Base-by-base conservation (phyloP, 225 moss, liverwort and hornwort species). In the Climacium dendroides region DNA sequence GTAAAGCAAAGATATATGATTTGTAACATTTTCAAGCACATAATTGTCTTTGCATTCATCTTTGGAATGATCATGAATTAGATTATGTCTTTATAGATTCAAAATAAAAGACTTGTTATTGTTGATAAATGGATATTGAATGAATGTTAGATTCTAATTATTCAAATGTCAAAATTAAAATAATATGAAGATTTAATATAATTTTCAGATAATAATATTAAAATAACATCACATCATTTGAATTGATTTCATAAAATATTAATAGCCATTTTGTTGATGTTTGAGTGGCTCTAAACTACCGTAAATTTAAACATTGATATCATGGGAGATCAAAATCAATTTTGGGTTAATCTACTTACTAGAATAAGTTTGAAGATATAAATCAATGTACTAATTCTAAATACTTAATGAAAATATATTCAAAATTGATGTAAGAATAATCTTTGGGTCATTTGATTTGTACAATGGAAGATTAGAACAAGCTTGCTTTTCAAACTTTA, bases 241-340 rank as follows among this genome's bases (percentile, higher is more conserved):
- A 70, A 70, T 70, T 41, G 8, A 25, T 70, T 41, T 70, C 13
- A 24, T 24, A 24, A 24, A 37, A 4, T 23, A 8, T 14, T 70
- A 70, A 43, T 26, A 70, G 5, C 4, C 43, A 43, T 71, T 41
- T 43, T 2, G 2, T 43, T 43, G 8, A 71, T 26, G 26, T 9
- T 71, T 43, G 0, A 9, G 3, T 22, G 7, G 9, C 5, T 5
- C 5, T 28, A 26, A 32, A 23, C 0, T 0, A 1, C 19, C 5
- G 39, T 69, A 13, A 71, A 43, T 71, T 25, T 25, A 43, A 26
- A 26, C 9, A 43, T 43, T 43, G 4, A 43, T 43, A 5, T 43
- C 2, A 28, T 26, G 43, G 28, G 28, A 26, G 15, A 41, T 41
- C 8, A 26, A 15, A 26, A 2, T 25, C 8, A 43, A 26, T 9